phyloP scores from a whole-genome alignment of 2,329 filamentous ascomycete genomes.

The Cryphonectria nitschkei region DNA sequence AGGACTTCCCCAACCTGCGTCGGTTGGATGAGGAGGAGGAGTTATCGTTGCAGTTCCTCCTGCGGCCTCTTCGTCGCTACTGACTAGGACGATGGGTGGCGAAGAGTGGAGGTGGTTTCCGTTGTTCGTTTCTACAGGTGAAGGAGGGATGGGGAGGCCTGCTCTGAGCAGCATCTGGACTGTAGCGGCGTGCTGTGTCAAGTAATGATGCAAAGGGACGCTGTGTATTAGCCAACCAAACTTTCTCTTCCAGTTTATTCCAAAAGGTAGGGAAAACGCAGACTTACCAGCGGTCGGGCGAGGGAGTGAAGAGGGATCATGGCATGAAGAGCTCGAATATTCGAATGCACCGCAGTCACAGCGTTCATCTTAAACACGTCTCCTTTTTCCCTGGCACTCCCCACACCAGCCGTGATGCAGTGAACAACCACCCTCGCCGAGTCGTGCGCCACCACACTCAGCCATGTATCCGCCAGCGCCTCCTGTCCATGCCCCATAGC shows the following conservation, averaged over 20 bases:
- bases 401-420: constrained; percentile 14
- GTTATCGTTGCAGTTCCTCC: not conserved
- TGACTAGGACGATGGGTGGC: not conserved
- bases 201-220: not conserved
- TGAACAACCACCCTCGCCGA: constrained; percentile 25
- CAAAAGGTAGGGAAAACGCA: not conserved
- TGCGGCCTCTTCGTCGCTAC: not conserved
- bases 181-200: not conserved
- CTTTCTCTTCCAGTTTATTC: no score
- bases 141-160: not conserved
- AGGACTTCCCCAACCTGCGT: not conserved
- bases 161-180: constrained; percentile 5
- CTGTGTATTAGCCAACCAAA: not conserved
- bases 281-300: constrained; percentile 24
- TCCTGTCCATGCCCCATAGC: constrained; percentile 25
- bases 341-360: constrained; percentile 18
- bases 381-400: constrained; percentile 4
- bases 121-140: not conserved
- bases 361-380: constrained; percentile 14
- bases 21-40: not conserved
- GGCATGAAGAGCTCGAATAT: constrained; percentile 25
- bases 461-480: constrained; percentile 27
- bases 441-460: constrained; percentile 27
- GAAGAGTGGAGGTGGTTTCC: not conserved
- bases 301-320: constrained; percentile 28